phyloP scores from a whole-genome alignment of 495 filamentous ascomycete species.

The Penicillium diatomitis region DNA sequence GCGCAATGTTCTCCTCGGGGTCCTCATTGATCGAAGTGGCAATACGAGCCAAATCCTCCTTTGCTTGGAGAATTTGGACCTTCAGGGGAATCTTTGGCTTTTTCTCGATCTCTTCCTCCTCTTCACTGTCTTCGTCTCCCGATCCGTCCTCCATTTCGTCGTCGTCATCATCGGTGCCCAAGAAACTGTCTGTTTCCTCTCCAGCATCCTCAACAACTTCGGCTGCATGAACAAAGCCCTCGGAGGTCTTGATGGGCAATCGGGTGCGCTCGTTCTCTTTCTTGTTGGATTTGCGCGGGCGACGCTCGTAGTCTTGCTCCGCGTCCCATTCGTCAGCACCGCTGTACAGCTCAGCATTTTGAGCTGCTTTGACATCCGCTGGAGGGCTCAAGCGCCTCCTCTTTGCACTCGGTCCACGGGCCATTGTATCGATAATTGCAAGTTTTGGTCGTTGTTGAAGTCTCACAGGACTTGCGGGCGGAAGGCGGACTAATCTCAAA shows the following conservation, averaged over 20 bases:
- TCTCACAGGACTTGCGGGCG: constrained; percentile 11
- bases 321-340: constrained; percentile 64
- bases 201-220: constrained; percentile 36
- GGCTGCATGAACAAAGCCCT: constrained; percentile 59
- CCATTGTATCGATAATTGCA: constrained; percentile 28
- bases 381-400: constrained; percentile 47
- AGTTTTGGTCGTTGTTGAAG: constrained; percentile 15
- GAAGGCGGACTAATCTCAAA: constrained; percentile 10
- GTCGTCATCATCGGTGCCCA: constrained; percentile 40
- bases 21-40: constrained; percentile 79
- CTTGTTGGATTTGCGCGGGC: constrained; percentile 60
- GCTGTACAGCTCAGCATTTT: constrained; percentile 29
- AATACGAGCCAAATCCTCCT: constrained; percentile 83
- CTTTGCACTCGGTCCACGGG: constrained; percentile 40
- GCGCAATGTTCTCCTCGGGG: constrained; percentile 77
- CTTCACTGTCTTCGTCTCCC: constrained; percentile 44
- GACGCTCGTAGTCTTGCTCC: constrained; percentile 83
- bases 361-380: constrained; percentile 25
- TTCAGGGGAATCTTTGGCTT: constrained; percentile 57
- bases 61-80: constrained; percentile 74
- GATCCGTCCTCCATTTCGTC: constrained; percentile 23
- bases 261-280: constrained; percentile 63
- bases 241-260: constrained; percentile 75
- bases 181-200: constrained; percentile 41
- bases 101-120: constrained; percentile 40